Conservation (phyloP, 805 yeast genomes). For the Maudiozyma bulderi region DNA sequence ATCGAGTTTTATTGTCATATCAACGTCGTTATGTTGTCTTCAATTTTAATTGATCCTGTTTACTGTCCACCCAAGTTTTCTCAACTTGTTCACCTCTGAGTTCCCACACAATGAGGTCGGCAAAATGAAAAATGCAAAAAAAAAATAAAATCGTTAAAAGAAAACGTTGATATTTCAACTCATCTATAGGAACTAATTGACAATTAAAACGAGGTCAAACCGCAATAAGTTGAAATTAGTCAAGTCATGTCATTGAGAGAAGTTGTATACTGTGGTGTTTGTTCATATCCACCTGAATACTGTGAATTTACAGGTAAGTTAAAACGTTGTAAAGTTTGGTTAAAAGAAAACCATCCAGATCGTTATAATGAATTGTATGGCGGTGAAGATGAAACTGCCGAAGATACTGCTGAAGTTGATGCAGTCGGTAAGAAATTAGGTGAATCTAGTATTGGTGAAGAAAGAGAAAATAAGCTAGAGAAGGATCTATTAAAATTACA, state of each 20-base stretch:
- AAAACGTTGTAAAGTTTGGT: conserved; percentile 79
- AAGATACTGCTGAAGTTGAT: conserved; percentile 32
- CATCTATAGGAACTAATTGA: too few species aligned
- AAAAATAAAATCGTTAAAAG: too few species aligned
- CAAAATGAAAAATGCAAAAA: too few species aligned
- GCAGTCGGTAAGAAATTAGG: conserved; percentile 30
- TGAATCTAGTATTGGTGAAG: conserved; percentile 53
- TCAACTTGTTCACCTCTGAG: too few species aligned
- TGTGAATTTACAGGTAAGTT: conserved; percentile 84
- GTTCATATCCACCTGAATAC: conserved; percentile 80
- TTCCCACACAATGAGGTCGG: too few species aligned
- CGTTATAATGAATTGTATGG: conserved; percentile 50
- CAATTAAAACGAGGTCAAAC: too few species aligned
- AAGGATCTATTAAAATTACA: conserved; percentile 78
- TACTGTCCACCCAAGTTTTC: too few species aligned
- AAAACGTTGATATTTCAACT: too few species aligned
- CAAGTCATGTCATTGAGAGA: conserved; percentile 22
- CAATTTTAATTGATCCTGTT: too few species aligned
- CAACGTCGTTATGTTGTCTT: too few species aligned
- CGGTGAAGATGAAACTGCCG: conserved; percentile 33
- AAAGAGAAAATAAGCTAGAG: conserved; percentile 73
- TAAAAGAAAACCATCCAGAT: conserved; percentile 48
- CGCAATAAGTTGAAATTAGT: too few species aligned
- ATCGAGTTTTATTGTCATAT: too few species aligned
- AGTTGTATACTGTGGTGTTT: conserved; percentile 65